Evolutionary conservation across 148 eudicot genomes (phyloP).

Genomic region (Heliamphora exappendiculata): DNA sequence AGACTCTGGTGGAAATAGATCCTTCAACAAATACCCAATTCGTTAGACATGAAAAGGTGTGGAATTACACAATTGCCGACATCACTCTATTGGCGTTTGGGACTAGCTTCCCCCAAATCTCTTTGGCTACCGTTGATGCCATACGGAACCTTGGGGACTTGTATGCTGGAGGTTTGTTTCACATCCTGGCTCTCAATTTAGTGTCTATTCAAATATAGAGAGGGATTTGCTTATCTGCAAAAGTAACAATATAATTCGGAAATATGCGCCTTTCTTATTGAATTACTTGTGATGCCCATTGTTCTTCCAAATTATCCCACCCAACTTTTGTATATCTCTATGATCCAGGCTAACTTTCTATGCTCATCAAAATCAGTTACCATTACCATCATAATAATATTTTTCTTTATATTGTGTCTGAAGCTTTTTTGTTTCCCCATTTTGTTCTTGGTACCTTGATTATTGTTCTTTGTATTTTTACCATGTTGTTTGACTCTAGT

Average conservation of each 20-base stretch:
- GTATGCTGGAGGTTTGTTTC: conserved; percentile 84
- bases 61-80: conserved; percentile 90
- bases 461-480: neutral
- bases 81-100: conserved; percentile 83
- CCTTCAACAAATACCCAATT: conserved; percentile 44
- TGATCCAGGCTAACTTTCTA: neutral
- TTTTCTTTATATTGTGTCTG: neutral
- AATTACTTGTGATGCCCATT: neutral
- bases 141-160: conserved; percentile 61
- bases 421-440: neutral
- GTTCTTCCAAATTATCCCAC: neutral
- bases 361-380: neutral
- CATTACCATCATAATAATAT: neutral
- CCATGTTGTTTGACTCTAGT: neutral
- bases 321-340: neutral
- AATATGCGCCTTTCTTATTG: neutral
- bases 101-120: conserved; percentile 92
- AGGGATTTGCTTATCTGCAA: neutral
- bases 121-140: conserved; percentile 85
- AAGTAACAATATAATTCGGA: neutral
- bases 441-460: neutral
- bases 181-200: neutral
- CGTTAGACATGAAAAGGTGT: conserved; percentile 57
- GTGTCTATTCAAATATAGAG: neutral
- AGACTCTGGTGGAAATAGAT: conserved; percentile 52